Percentiles rank a stretch among this genome's conserved stretches.
These are phyloP conservation scores for Hypoxylon sp. DNA, from an alignment of 2,329 filamentous ascomycete genomes.

Conservation along the genomic window DNA sequence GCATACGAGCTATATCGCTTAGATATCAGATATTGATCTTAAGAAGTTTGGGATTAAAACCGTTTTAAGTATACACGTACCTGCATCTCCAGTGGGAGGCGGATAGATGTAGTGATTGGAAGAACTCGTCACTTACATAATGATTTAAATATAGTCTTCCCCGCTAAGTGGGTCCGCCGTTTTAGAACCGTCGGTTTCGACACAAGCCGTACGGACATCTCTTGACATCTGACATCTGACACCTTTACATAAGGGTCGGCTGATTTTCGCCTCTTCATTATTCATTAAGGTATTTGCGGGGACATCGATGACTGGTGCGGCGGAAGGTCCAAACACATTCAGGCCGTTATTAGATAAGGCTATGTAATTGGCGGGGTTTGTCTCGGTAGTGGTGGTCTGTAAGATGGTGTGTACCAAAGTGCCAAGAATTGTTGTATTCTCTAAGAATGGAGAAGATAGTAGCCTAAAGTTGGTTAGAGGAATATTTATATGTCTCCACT, in stretches of 20 bases:
- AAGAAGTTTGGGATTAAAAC: not conserved
- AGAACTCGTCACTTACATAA: not conserved
- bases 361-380: slow-evolving; percentile 19
- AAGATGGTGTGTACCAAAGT: too few relatives aligned
- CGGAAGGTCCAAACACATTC: slow-evolving; percentile 9
- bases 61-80: not conserved
- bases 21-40: not conserved
- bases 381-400: slow-evolving; percentile 10
- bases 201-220: too few relatives aligned
- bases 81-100: not conserved
- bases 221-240: not conserved
- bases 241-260: not conserved
- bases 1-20: not conserved
- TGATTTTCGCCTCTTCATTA: slow-evolving; percentile 3
- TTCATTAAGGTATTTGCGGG: not conserved
- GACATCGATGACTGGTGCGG: not conserved
- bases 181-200: slow-evolving; percentile 1
- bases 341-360: not conserved
- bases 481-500: too few relatives aligned
- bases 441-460: too few relatives aligned
- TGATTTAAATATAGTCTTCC: not conserved
- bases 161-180: not conserved
- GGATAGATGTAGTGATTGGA: not conserved
- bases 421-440: too few relatives aligned
- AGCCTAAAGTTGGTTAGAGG: too few relatives aligned